phyloP scores from a whole-genome alignment of 148 eudicot genomes.

The Polygonum aviculare region DNA sequence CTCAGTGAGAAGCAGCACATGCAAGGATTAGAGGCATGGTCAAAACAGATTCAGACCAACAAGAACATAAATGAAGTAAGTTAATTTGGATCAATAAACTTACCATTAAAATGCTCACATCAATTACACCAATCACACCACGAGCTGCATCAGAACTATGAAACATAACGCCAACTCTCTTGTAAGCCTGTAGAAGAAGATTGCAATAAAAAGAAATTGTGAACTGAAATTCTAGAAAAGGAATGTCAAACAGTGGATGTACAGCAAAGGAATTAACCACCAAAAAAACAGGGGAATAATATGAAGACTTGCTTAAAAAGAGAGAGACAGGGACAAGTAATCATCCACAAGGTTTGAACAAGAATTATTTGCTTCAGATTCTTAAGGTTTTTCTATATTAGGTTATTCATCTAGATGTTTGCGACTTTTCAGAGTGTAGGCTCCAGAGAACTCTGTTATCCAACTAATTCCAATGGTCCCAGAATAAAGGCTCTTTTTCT shows the following conservation, averaged over 20 bases:
- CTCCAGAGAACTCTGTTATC: neutral
- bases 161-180: slow-evolving; percentile 78
- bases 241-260: neutral
- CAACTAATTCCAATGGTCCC: neutral
- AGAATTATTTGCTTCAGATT: neutral
- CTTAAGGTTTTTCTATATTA: neutral
- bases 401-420: neutral
- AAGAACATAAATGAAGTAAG: neutral
- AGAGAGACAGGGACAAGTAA: neutral
- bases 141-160: slow-evolving; percentile 71
- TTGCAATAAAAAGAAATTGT: neutral
- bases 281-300: neutral
- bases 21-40: neutral
- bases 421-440: neutral
- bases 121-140: slow-evolving; percentile 69
- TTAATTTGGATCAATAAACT: slow-evolving; percentile 1
- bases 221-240: neutral
- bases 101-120: slow-evolving; percentile 63
- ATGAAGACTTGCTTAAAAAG: neutral
- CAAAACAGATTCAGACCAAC: neutral
- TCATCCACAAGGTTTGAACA: neutral
- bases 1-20: neutral
- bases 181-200: slow-evolving; percentile 49
- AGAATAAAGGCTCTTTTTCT: neutral
- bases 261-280: neutral